phyloP scores from a whole-genome alignment of 106 monocot genomes.

The Gastrodia elata region DNA sequence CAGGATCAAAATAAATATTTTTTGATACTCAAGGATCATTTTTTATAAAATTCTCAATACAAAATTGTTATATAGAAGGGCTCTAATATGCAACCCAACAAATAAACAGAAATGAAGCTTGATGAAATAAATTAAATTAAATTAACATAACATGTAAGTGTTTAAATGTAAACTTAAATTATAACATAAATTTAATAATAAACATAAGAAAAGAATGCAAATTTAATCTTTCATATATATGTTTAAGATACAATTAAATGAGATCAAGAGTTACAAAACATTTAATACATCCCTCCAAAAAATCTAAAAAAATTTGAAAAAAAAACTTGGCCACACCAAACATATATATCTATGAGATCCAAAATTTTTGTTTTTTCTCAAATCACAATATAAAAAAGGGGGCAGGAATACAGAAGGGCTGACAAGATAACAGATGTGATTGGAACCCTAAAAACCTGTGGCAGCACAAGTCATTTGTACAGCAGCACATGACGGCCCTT shows the following conservation, averaged over 20 bases:
- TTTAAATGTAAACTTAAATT: too few species aligned
- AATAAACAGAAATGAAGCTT: too few species aligned
- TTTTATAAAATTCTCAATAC: too few species aligned
- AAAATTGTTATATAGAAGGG: too few species aligned
- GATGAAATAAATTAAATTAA: too few species aligned
- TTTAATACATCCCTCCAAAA: background rate
- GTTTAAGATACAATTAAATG: background rate
- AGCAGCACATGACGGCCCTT: background rate
- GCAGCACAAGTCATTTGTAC: background rate
- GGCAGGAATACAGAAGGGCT: background rate
- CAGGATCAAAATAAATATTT: too few species aligned
- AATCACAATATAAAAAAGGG: background rate
- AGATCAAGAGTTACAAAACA: background rate
- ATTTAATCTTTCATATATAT: background rate
- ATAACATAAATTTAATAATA: too few species aligned
- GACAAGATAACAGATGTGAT: background rate
- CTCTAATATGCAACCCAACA: too few species aligned
- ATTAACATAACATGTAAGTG: too few species aligned
- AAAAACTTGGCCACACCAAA: slow-evolving; percentile 1
- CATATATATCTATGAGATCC: background rate
- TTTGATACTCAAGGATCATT: too few species aligned
- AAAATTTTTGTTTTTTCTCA: background rate
- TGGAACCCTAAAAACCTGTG: background rate
- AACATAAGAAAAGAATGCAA: background rate
- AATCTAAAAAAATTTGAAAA: too few species aligned